Evolutionary conservation across 805 yeast species (phyloP), one percentile per base, ranked within the genome.

Genomic region (Teunomyces funiuensis): DNA sequence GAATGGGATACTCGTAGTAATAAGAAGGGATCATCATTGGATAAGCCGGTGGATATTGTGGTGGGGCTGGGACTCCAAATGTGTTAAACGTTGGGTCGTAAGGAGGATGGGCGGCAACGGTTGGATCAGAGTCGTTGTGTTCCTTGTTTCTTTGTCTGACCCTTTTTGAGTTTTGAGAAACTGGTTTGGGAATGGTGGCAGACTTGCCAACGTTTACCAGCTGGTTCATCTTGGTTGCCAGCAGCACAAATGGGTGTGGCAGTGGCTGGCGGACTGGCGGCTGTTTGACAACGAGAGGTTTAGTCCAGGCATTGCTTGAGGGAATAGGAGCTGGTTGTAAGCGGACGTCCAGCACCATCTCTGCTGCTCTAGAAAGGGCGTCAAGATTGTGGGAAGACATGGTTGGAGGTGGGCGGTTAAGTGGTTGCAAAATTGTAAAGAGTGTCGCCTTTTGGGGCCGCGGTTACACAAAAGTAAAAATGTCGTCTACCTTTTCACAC

Each of bases 291-390:
- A 36, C 39, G 19, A 25, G 39, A 4, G 31, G 39, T 11, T 20
- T 18, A 6, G 25, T 10, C 34, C 34, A 46, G 10, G 49, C 47
- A 16, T 43, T 46, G 22, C 19, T 36, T 13, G 10, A 22, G 9
- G 49, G 49, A 20, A 41, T 11, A 4, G 44, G 42, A 2, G 49
- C 49, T 7, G 49, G 49, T 3, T 31, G 22, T 31, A 31, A n/a
- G 6, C 9, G 23, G 13, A 11, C 19, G n/a, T 5, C 19, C 10
- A 7, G 18, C 4, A 6, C 9, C 16, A 7, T 3, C 19, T 19
- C 34, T 6, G 25, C 25, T 31, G 34, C 19, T n/a, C 15, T 19
- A 18, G 34, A 17, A 18, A 17, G 17, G 8, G 16, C 18, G 4
- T 16, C 19, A 10, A 18, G 25, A 13, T 11, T 31, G 19, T 17